Percentiles rank a stretch among this genome's conserved stretches.
phyloP scores from a whole-genome alignment of 345 rosid genomes.

The Citrus unshiu region DNA sequence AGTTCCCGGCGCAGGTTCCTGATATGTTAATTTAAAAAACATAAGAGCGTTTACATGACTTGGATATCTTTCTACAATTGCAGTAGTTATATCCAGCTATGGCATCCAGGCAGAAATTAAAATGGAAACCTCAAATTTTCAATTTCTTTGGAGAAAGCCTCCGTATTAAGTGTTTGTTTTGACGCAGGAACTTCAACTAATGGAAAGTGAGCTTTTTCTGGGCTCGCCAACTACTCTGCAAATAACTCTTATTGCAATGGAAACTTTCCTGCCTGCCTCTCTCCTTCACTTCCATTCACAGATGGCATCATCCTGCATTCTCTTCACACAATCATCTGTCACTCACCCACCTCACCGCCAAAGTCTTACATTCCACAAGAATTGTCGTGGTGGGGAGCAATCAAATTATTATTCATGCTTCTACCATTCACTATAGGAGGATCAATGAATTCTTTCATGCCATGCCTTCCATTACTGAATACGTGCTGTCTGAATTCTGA shows the following conservation, averaged over 20 bases:
- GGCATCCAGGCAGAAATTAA: constrained; percentile 13
- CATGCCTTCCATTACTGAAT: constrained; percentile 64
- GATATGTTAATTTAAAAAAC: background rate
- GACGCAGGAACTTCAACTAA: constrained; percentile 77
- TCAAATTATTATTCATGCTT: constrained; percentile 48
- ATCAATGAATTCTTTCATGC: constrained; percentile 61
- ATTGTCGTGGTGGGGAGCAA: constrained; percentile 43
- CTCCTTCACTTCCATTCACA: constrained; percentile 55
- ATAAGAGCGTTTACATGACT: background rate
- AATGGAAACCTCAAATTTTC: constrained; percentile 26
- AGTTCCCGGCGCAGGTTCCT: background rate
- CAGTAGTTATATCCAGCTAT: constrained; percentile 9
- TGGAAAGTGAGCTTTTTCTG: constrained; percentile 66
- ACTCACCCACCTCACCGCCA: constrained; percentile 48
- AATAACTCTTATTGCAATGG: constrained; percentile 49
- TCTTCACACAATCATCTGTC: constrained; percentile 49
- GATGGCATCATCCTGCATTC: constrained; percentile 63
- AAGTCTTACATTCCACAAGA: constrained; percentile 40
- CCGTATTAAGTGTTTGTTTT: constrained; percentile 79
- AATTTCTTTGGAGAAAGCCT: constrained; percentile 28
- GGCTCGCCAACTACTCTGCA: constrained; percentile 59
- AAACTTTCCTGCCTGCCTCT: constrained; percentile 57
- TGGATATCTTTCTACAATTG: constrained; percentile 16
- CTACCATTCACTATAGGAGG: constrained; percentile 51
- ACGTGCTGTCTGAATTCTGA: constrained; percentile 63